Conservation (phyloP, 2,329 filamentous ascomycete genomes). For the Fusarium vanettenii region DNA sequence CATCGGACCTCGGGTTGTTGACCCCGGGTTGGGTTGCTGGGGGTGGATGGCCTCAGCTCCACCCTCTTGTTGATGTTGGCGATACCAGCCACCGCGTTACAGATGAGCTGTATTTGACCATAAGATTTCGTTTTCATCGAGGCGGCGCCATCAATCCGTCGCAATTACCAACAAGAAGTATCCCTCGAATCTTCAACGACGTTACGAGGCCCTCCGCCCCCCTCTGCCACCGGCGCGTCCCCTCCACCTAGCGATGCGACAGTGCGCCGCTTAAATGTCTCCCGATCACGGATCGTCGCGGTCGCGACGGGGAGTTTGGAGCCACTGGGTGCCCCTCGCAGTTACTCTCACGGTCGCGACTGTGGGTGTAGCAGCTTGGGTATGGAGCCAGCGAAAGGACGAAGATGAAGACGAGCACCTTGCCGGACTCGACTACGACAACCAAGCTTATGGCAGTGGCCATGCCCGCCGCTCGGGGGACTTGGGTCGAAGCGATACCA, state of each 20-base stretch:
- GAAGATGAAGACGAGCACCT: constrained; percentile 70
- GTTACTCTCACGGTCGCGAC: constrained; percentile 90
- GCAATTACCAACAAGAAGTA: constrained; percentile 12
- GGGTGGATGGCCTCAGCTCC: constrained; percentile 44
- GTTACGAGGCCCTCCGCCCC: constrained; percentile 30
- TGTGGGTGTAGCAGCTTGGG: constrained; percentile 87
- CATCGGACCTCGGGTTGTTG: constrained; percentile 42
- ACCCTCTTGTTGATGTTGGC: constrained; percentile 43
- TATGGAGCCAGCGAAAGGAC: constrained; percentile 88
- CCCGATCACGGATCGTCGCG: constrained; percentile 70
- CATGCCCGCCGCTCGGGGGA: constrained; percentile 57
- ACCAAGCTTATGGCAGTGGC: constrained; percentile 65
- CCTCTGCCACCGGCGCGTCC: constrained; percentile 33
- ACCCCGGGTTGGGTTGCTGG: constrained; percentile 41
- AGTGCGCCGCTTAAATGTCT: constrained; percentile 62
- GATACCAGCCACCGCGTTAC: constrained; percentile 47
- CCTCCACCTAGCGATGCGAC: constrained; percentile 49
- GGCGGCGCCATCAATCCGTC: constrained; percentile 17
- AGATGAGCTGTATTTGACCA: constrained; percentile 38
- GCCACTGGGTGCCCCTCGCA: constrained; percentile 90
- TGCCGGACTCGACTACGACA: constrained; percentile 60
- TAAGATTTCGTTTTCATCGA: constrained; percentile 26
- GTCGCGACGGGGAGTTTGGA: constrained; percentile 72
- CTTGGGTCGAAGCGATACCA: constrained; percentile 47
- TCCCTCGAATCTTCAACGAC: neutral